These are phyloP conservation scores for Mycosarcoma maydis DNA, from an alignment of 1,284 basidiomycete species.

Conservation along the genomic window DNA sequence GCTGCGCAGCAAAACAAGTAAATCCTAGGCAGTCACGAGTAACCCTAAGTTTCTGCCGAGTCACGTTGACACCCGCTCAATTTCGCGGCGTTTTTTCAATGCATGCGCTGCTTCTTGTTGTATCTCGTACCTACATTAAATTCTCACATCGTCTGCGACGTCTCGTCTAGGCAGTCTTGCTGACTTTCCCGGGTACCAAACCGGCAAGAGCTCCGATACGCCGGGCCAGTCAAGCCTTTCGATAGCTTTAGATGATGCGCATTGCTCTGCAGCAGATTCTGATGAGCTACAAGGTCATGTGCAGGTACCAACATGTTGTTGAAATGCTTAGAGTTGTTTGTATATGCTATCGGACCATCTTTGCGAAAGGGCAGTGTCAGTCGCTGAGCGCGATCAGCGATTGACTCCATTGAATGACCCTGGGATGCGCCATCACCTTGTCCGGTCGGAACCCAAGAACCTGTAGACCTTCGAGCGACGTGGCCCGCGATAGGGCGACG, in stretches of 20 bases:
- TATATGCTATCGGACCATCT: not conserved
- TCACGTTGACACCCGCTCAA: slow-evolving; percentile 17
- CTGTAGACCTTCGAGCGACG: slow-evolving; percentile 87
- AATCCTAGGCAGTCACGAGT: too few relatives aligned
- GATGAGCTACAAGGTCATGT: slow-evolving; percentile 3
- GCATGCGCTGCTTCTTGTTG: not conserved
- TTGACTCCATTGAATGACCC: slow-evolving; percentile 58
- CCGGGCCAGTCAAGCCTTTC: not conserved
- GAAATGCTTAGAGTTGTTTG: too few relatives aligned
- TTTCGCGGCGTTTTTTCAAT: slow-evolving; percentile 10
- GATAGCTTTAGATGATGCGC: not conserved
- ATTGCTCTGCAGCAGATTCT: not conserved
- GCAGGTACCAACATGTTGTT: not conserved
- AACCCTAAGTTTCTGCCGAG: slow-evolving; percentile 5
- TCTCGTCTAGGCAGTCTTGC: not conserved
- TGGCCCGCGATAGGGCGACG: slow-evolving; percentile 94
- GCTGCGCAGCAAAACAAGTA: too few relatives aligned
- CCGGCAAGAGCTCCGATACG: too few relatives aligned
- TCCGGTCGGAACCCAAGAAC: slow-evolving; percentile 77
- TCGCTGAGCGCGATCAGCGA: slow-evolving; percentile 36
- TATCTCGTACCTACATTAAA: too few relatives aligned
- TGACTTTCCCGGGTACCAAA: slow-evolving; percentile 1
- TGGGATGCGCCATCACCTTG: slow-evolving; percentile 61
- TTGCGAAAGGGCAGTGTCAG: not conserved
- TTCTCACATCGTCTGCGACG: not conserved